phyloP scores from a whole-genome alignment of 441 rosid species.

The Codiaeum variegatum region DNA sequence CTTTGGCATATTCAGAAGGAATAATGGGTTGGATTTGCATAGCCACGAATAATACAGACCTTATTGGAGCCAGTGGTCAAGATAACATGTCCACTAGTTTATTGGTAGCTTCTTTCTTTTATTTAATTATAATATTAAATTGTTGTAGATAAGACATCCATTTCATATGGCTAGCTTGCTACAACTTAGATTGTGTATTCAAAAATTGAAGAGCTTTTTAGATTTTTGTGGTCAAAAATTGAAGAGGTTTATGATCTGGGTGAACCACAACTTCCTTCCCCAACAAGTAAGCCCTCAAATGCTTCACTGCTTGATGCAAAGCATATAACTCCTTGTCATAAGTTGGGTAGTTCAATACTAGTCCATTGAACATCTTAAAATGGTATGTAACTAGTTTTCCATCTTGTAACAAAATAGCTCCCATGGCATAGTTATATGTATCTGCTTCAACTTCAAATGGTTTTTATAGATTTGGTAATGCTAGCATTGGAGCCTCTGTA shows the following conservation, averaged over 20 bases:
- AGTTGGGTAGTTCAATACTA: too few species aligned
- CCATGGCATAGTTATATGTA: too few species aligned
- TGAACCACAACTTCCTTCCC: background rate
- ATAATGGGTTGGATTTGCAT: background rate
- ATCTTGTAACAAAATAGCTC: too few species aligned
- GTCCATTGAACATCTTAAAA: background rate
- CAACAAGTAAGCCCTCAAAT: background rate
- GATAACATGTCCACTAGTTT: background rate
- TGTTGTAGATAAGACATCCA: constrained; percentile 10
- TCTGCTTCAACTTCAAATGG: too few species aligned
- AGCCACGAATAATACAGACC: background rate
- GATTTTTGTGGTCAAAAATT: background rate
- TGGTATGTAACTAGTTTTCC: background rate
- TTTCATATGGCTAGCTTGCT: background rate
- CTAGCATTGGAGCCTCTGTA: too few species aligned
- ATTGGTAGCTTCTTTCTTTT: background rate
- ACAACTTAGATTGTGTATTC: background rate
- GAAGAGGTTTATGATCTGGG: background rate
- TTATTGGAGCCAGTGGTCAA: background rate
- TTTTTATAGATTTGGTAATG: too few species aligned
- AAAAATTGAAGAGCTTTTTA: too few species aligned
- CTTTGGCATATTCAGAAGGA: background rate
- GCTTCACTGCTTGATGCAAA: background rate
- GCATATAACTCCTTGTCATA: background rate
- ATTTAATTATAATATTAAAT: background rate